Evolutionary conservation across 768 basidiomycete species (phyloP).

Genomic region (Pulveroboletus sp.): DNA sequence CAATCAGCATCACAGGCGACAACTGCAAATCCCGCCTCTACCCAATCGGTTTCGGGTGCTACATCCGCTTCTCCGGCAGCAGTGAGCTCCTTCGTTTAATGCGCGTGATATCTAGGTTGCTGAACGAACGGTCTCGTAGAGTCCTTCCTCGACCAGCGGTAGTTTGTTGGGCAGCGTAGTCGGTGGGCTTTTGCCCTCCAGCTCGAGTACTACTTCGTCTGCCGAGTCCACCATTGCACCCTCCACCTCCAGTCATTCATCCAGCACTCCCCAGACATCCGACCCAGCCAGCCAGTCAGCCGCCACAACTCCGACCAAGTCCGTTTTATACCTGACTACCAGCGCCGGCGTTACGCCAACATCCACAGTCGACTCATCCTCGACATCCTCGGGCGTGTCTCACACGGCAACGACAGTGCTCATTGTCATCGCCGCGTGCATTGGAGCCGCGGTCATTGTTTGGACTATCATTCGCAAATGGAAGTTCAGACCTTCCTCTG

Average conservation of each 20-base stretch:
- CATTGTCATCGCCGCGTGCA: conserved; percentile 62
- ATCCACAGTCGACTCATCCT: conserved; percentile 19
- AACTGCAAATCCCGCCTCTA: conserved; percentile 11
- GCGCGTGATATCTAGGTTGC: neutral
- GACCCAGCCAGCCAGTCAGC: conserved; percentile 27
- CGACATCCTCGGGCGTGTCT: conserved; percentile 37
- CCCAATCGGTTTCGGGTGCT: conserved; percentile 11
- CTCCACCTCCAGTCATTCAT: conserved; percentile 14
- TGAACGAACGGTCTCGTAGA: conserved; percentile 11
- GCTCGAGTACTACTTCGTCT: too few species aligned
- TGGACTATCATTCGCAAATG: conserved; percentile 93
- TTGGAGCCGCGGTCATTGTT: conserved; percentile 66
- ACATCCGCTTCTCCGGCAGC: conserved; percentile 15
- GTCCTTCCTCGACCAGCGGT: conserved; percentile 5
- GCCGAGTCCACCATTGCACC: conserved; percentile 17
- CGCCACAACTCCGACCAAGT: conserved; percentile 44
- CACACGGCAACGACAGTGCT: conserved; percentile 53
- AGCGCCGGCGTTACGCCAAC: conserved; percentile 12
- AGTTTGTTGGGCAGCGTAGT: conserved; percentile 10
- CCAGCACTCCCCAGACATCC: conserved; percentile 11
- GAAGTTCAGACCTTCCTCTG: conserved; percentile 78
- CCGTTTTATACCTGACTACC: conserved; percentile 38
- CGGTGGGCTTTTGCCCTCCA: conserved; percentile 8
- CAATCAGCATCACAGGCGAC: conserved; percentile 11
- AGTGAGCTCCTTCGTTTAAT: conserved; percentile 14